Conservation (phyloP, 2,329 filamentous ascomycete genomes). For the Stylonectria norvegica region DNA sequence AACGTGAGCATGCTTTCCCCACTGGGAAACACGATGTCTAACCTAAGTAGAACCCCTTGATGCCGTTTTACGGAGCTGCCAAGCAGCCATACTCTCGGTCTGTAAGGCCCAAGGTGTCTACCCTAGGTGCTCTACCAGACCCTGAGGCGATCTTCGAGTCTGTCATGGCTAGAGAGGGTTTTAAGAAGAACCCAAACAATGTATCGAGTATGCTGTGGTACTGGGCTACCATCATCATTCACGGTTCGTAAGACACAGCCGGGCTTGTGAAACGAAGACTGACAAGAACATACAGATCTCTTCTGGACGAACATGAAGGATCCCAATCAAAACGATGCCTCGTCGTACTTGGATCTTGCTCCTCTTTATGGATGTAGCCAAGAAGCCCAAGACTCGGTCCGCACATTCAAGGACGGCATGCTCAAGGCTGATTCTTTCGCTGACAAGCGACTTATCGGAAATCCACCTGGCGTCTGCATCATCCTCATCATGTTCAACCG, state of each 20-base stretch:
- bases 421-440: constrained; percentile 72
- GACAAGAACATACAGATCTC: constrained; percentile 44
- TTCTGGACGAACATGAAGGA: constrained; percentile 67
- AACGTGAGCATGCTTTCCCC: constrained; percentile 44
- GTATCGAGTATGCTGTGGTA: constrained; percentile 70
- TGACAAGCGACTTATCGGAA: constrained; percentile 65
- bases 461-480: constrained; percentile 69
- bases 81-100: constrained; percentile 65
- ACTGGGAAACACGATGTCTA: background rate
- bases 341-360: constrained; percentile 68
- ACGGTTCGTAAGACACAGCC: constrained; percentile 44
- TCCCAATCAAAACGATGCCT: constrained; percentile 60
- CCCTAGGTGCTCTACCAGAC: constrained; percentile 65
- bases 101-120: constrained; percentile 55
- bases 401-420: constrained; percentile 67
- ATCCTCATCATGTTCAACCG: constrained; percentile 75
- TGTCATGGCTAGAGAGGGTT: constrained; percentile 51
- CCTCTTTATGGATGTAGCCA: constrained; percentile 69
- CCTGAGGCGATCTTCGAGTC: constrained; percentile 60
- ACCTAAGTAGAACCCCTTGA: constrained; percentile 54
- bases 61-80: constrained; percentile 64
- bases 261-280: background rate
- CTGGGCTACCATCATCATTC: constrained; percentile 70
- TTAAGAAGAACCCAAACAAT: constrained; percentile 64
- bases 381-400: constrained; percentile 61